Percentiles rank a stretch among this genome's conserved stretches.
phyloP scores from a whole-genome alignment of 805 yeast genomes.

The Candida oleophila region DNA sequence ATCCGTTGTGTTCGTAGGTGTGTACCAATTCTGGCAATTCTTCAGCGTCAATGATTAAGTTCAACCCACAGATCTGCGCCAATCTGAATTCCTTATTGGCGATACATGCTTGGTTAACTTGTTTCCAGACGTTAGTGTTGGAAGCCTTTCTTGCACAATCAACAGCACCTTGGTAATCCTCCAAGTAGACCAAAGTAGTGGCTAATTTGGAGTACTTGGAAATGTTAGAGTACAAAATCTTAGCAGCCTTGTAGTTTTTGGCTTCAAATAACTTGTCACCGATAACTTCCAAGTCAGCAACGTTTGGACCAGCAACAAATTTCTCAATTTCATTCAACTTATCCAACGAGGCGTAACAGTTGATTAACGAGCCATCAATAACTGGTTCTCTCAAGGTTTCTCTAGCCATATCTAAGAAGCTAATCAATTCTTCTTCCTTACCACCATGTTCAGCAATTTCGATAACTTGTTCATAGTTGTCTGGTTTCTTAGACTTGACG shows the following conservation, averaged over 20 bases:
- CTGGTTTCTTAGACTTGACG: slow-evolving; percentile 87
- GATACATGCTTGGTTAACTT: slow-evolving; percentile 95
- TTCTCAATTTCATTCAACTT: slow-evolving; percentile 78
- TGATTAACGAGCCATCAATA: slow-evolving; percentile 88
- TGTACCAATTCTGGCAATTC: slow-evolving; percentile 87
- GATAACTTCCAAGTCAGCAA: slow-evolving; percentile 86
- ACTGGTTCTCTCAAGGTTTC: slow-evolving; percentile 84
- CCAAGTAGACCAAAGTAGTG: slow-evolving; percentile 88
- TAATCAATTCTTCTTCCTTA: slow-evolving; percentile 88
- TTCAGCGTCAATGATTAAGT: slow-evolving; percentile 95
- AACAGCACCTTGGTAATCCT: slow-evolving; percentile 94
- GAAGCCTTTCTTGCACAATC: slow-evolving; percentile 99
- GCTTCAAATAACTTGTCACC: slow-evolving; percentile 88
- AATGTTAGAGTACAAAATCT: slow-evolving; percentile 76
- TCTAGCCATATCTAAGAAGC: slow-evolving; percentile 89
- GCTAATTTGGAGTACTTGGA: slow-evolving; percentile 96
- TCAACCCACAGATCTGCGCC: slow-evolving; percentile 98
- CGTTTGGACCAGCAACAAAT: slow-evolving; percentile 82
- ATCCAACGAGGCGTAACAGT: slow-evolving; percentile 80
- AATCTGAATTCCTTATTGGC: slow-evolving; percentile 92
- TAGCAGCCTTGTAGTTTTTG: slow-evolving; percentile 89
- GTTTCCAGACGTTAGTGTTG: slow-evolving; percentile 92
- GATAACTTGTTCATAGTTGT: slow-evolving; percentile 86
- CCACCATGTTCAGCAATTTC: slow-evolving; percentile 95
- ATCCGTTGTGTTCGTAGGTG: slow-evolving; percentile 86